Conservation (phyloP, 768 basidiomycete genomes). For the Neoboletus subvelutipes region DNA sequence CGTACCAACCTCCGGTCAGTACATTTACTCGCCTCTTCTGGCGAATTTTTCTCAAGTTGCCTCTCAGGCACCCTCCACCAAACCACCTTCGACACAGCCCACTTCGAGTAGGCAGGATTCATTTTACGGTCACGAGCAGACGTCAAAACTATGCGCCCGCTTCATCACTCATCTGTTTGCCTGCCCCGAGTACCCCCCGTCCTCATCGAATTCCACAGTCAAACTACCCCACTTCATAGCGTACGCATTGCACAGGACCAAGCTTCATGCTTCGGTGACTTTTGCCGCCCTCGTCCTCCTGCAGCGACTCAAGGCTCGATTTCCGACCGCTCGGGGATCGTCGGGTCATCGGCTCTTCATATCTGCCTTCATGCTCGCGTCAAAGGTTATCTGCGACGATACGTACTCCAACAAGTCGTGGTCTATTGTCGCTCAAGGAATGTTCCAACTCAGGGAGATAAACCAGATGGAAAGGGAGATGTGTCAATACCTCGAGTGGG, state of each 20-base stretch:
- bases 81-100: slow-evolving; percentile 34
- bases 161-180: slow-evolving; percentile 86
- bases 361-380: slow-evolving; percentile 71
- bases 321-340: slow-evolving; percentile 74
- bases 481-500: slow-evolving; percentile 91
- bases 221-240: slow-evolving; percentile 62
- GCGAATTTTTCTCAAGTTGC: background rate
- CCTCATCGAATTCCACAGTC: slow-evolving; percentile 29
- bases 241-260: slow-evolving; percentile 66
- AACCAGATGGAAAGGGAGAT: slow-evolving; percentile 84
- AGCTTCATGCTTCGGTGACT: slow-evolving; percentile 54
- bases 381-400: slow-evolving; percentile 88
- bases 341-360: slow-evolving; percentile 73
- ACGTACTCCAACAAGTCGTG: slow-evolving; percentile 93
- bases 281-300: slow-evolving; percentile 47
- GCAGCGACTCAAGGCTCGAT: slow-evolving; percentile 65
- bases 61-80: slow-evolving; percentile 25
- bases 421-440: slow-evolving; percentile 85
- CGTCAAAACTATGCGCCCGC: slow-evolving; percentile 66
- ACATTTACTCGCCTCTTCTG: background rate
- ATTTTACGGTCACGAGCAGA: slow-evolving; percentile 64
- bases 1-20: slow-evolving; percentile 31
- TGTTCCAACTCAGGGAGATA: slow-evolving; percentile 75
- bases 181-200: slow-evolving; percentile 78
- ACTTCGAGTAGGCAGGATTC: slow-evolving; percentile 22